Conservation (phyloP, 2,329 filamentous ascomycete genomes). For the Claviceps pusilla region DNA sequence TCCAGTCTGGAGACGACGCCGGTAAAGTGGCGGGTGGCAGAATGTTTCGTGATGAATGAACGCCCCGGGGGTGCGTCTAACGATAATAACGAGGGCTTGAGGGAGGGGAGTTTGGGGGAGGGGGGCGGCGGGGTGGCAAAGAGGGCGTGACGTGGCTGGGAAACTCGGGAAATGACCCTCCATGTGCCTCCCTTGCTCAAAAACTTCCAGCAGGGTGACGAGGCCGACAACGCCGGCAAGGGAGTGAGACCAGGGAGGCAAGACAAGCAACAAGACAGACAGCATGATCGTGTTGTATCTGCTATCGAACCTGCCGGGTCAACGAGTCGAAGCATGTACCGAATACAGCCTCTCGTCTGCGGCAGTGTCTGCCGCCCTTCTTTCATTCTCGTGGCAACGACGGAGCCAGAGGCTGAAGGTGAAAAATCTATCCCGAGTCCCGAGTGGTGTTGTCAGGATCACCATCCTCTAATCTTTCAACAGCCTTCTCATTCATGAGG, state of each 20-base stretch:
- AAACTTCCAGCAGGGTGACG: neutral
- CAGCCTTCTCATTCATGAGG: neutral
- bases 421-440: neutral
- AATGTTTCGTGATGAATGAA: neutral
- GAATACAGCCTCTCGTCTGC: neutral
- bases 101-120: no score
- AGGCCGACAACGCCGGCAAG: neutral
- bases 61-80: neutral
- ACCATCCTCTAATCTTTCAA: neutral
- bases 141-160: no score
- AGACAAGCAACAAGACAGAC: neutral
- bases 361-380: neutral
- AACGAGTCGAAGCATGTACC: neutral
- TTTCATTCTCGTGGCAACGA: neutral
- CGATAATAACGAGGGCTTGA: no score
- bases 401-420: neutral
- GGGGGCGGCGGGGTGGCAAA: neutral
- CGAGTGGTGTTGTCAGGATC: neutral
- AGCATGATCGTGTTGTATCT: neutral
- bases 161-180: neutral
- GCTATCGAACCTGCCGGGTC: neutral
- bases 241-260: neutral
- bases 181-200: neutral
- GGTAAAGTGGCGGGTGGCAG: constrained; percentile 5
- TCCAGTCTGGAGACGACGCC: neutral